These are phyloP conservation scores for Aspergillus flavus DNA, from an alignment of 2,329 filamentous ascomycete species.

Conservation along the genomic window DNA sequence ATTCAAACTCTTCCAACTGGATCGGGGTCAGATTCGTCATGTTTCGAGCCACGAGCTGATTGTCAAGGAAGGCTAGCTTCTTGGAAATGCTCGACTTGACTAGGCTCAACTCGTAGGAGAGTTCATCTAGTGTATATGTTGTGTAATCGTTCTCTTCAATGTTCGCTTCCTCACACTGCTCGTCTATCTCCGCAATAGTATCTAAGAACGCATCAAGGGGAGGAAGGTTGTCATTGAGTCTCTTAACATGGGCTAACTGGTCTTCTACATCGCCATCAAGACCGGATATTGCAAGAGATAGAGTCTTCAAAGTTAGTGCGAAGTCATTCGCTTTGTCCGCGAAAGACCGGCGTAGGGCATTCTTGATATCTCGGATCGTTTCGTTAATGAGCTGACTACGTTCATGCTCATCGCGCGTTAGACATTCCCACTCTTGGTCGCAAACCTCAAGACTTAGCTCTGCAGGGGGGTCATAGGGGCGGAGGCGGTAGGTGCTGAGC, in stretches of 20 bases:
- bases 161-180: constrained; percentile 91
- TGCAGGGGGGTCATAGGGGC: constrained; percentile 85
- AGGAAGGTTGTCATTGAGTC: constrained; percentile 79
- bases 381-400: constrained; percentile 95
- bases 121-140: constrained; percentile 97
- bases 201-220: constrained; percentile 90
- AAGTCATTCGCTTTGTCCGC: constrained; percentile 99
- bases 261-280: constrained; percentile 96
- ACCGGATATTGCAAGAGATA: constrained; percentile 93
- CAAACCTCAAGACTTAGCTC: constrained; percentile 81
- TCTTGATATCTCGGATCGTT: constrained; percentile 98
- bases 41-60: constrained; percentile 95
- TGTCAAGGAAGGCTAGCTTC: constrained; percentile 94
- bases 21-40: constrained; percentile 99
- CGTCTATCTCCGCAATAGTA: constrained; percentile 81
- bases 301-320: constrained; percentile 88
- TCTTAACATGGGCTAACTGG: constrained; percentile 83
- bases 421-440: constrained; percentile 76
- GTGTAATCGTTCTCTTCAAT: constrained; percentile 99
- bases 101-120: constrained; percentile 88
- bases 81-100: constrained; percentile 92
- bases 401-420: constrained; percentile 83
- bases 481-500: constrained; percentile 87
- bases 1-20: constrained; percentile 97
- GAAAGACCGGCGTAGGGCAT: constrained; percentile 86